Percentiles rank a stretch among this genome's conserved stretches.
Evolutionary conservation across 345 rosid genomes (phyloP).

Genomic region (Laguncularia racemosa): DNA sequence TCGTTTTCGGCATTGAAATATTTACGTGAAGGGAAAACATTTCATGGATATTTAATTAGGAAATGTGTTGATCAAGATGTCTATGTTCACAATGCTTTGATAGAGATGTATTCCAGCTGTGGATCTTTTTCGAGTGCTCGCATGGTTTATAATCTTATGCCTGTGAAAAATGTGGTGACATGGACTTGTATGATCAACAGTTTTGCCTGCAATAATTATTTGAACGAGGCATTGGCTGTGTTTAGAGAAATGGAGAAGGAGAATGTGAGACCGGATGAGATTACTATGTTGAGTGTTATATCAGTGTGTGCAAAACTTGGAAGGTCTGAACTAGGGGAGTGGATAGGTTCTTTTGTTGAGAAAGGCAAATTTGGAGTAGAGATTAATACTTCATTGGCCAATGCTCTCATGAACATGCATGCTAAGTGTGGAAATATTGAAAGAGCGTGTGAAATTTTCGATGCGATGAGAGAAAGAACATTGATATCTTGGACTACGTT

Average conservation of each 20-base stretch:
- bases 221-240: conserved; percentile 27
- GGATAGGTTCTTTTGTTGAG: conserved; percentile 24
- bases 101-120: conserved; percentile 25
- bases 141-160: too few relatives aligned
- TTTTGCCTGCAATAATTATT: conserved; percentile 15
- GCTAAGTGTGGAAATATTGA: conserved; percentile 38
- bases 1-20: conserved; percentile 11
- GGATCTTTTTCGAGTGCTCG: conserved; percentile 1
- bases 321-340: conserved; percentile 25
- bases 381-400: conserved; percentile 22
- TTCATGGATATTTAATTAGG: conserved; percentile 9
- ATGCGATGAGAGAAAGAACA: conserved; percentile 26
- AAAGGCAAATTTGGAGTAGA: conserved; percentile 11
- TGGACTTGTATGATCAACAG: conserved; percentile 30
- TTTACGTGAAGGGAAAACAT: conserved; percentile 19
- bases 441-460: conserved; percentile 26
- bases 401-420: conserved; percentile 41
- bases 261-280: conserved; percentile 25
- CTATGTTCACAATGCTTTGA: conserved; percentile 19
- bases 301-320: conserved; percentile 30
- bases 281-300: conserved; percentile 28
- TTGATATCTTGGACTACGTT: conserved; percentile 36
- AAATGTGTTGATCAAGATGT: conserved; percentile 13
- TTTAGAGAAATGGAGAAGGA: conserved; percentile 27
- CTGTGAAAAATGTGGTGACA: conserved; percentile 19